These are phyloP conservation scores for Phytophthora fragariaefolia DNA, from an alignment of 352 stramenopile species.

Conservation along the genomic window DNA sequence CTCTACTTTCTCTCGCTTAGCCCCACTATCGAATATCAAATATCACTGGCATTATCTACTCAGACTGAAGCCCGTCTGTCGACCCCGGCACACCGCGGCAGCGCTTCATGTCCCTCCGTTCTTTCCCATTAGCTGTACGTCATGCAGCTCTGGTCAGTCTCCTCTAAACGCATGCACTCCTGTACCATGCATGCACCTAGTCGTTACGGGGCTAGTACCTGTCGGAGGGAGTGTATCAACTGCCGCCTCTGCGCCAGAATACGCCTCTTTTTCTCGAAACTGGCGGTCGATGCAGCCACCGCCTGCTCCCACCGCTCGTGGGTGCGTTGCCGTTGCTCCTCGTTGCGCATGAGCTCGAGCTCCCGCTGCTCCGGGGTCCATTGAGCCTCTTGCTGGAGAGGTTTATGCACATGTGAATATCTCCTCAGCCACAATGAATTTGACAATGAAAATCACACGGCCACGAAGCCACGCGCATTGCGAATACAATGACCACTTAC, in stretches of 20 bases:
- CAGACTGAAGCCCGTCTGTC: too few relatives aligned
- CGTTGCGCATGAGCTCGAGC: slow-evolving; percentile 56
- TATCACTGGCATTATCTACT: too few relatives aligned
- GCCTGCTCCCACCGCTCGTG: slow-evolving; percentile 63
- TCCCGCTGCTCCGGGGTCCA: slow-evolving; percentile 59
- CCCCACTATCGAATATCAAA: too few relatives aligned
- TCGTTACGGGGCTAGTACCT: slow-evolving; percentile 58
- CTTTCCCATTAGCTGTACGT: too few relatives aligned
- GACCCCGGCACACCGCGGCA: too few relatives aligned
- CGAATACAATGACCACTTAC: slow-evolving; percentile 27
- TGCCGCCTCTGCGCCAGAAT: slow-evolving; percentile 58
- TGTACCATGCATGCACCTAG: too few relatives aligned
- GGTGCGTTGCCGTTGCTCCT: slow-evolving; percentile 62
- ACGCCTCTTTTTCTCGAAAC: slow-evolving; percentile 56
- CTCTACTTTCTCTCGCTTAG: too few relatives aligned
- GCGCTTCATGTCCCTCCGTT: too few relatives aligned
- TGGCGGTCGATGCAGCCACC: slow-evolving; percentile 37
- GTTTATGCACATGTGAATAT: slow-evolving; percentile 5
- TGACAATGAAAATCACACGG: slow-evolving; percentile 6
- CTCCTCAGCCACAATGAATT: slow-evolving; percentile 7
- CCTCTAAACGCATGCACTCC: too few relatives aligned
- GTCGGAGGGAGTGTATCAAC: slow-evolving; percentile 60
- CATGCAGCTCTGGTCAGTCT: too few relatives aligned
- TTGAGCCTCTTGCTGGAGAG: slow-evolving; percentile 41
- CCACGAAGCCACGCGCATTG: background rate